Evolutionary conservation across 192 early-diverging fungal genomes (phyloP).

Genomic region (Backusella circina): DNA sequence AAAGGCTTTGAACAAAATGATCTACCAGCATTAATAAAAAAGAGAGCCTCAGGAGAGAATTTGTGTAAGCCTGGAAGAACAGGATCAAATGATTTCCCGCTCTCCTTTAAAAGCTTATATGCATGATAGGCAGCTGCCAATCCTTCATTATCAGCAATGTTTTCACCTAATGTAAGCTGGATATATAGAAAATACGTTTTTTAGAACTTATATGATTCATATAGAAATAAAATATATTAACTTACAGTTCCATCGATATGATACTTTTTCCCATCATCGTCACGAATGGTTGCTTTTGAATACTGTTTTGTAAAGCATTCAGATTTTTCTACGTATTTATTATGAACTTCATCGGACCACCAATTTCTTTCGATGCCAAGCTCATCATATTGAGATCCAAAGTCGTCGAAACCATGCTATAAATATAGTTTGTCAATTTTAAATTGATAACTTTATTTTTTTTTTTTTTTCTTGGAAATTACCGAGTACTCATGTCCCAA

Average conservation of each 20-base stretch:
- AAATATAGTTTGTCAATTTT: neutral
- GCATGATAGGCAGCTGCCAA: conserved; percentile 43
- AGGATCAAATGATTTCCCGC: conserved; percentile 10
- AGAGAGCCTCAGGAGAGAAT: conserved; percentile 53
- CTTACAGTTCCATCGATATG: conserved; percentile 51
- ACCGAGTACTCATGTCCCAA: conserved; percentile 69
- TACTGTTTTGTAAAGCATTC: conserved; percentile 72
- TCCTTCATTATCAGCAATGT: conserved; percentile 71
- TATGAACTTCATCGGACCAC: neutral
- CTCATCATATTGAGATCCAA: conserved; percentile 11
- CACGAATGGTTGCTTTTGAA: conserved; percentile 41
- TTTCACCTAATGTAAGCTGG: conserved; percentile 54
- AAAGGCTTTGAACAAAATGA: conserved; percentile 56
- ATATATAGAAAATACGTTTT: neutral
- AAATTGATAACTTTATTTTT: neutral
- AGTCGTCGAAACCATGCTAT: conserved; percentile 10
- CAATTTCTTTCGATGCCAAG: conserved; percentile 11
- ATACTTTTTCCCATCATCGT: conserved; percentile 32
- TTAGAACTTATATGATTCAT: neutral
- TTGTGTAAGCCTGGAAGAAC: conserved; percentile 43
- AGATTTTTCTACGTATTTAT: conserved; percentile 13
- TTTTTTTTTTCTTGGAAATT: neutral
- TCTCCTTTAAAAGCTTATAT: conserved; percentile 39
- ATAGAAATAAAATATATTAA: neutral
- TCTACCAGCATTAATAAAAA: conserved; percentile 61